Base-by-base conservation (phyloP, 345 rosid species). In the Triadica sebifera region DNA sequence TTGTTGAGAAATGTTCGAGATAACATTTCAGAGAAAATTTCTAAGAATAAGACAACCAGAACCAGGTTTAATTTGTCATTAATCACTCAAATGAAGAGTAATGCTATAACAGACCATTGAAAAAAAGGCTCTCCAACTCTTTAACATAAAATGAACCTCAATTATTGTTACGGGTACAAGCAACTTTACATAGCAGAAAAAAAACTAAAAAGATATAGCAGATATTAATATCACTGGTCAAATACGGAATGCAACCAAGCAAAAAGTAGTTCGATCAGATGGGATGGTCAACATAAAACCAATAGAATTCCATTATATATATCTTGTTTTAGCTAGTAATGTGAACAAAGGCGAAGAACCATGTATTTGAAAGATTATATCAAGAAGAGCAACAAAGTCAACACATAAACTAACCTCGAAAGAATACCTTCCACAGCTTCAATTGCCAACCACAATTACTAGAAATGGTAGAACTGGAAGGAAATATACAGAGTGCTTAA, bases 291-390 rank as follows among this genome's bases (percentile, higher is more conserved):
- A 20, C 50, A 37, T 39, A 37, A 62, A 57, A 75, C 49, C 29
- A 70, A 39, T 19, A 9, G 20, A 49, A 47, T 55, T 62, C 16
- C 16, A 57, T 37, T 45, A 72, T 56, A 72, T 56, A 53, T 8
- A 63, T 41, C 12, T 50, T 51, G 53, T 60, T 62, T 60, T 37
- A 50, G 68, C 12, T 20, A n/a, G 55, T 66, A 49, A 69, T 45
- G 67, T 55, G 24, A 69, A 53, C 47, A 50, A 61, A 82, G 64
- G 74, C 73, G 70, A 76, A 37, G 74, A 80, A 79, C 77, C 81
- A 75, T 73, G 74, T 75, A 72, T 81, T 68, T 71, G 73, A 51
- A 63, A 67, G n/a, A 70, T 50, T 73, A 70, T 82, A 72, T 79
- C 52, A 52, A 61, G 17, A 49, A 49, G 29, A 71, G 62, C 17